phyloP scores from a whole-genome alignment of 164 flowering plant genomes.

The Paratinospora sagittata region DNA sequence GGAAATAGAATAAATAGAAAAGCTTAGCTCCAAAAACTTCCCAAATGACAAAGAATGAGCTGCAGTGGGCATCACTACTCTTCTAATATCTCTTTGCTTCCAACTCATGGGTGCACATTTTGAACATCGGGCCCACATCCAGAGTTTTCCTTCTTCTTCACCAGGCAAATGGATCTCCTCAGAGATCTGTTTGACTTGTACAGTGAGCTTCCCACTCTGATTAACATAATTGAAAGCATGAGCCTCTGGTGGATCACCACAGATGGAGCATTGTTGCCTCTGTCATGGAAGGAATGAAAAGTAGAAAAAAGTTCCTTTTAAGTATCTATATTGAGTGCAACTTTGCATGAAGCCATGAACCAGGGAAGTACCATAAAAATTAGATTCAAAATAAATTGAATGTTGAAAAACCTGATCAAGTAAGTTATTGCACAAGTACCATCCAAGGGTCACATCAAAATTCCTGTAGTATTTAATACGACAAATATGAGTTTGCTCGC shows the following conservation, averaged over 20 bases:
- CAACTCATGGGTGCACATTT: conserved; percentile 48
- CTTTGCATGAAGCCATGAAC: neutral
- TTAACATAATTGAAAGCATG: conserved; percentile 78
- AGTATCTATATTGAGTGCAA: conserved; percentile 10
- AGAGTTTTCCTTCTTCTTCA: conserved; percentile 72
- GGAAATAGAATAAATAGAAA: conserved; percentile 43
- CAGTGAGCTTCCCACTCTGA: conserved; percentile 59
- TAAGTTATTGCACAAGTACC: conserved; percentile 53
- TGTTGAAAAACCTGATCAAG: conserved; percentile 66
- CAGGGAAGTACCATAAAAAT: neutral
- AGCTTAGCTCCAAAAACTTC: conserved; percentile 83
- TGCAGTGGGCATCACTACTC: conserved; percentile 66
- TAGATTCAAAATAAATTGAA: conserved; percentile 7
- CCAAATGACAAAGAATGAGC: conserved; percentile 82
- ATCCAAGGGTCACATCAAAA: conserved; percentile 84
- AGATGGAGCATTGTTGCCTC: conserved; percentile 49
- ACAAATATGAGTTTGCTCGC: conserved; percentile 72
- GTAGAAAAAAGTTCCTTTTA: conserved; percentile 14
- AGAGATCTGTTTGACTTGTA: conserved; percentile 55
- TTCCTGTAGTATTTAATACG: conserved; percentile 82
- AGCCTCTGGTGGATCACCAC: conserved; percentile 61
- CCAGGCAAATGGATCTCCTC: conserved; percentile 48
- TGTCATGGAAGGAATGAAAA: too few relatives aligned
- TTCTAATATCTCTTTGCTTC: conserved; percentile 41
- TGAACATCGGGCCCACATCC: conserved; percentile 98